Conservation (phyloP, 2,329 filamentous ascomycete genomes). For the Beauveria caledonica region DNA sequence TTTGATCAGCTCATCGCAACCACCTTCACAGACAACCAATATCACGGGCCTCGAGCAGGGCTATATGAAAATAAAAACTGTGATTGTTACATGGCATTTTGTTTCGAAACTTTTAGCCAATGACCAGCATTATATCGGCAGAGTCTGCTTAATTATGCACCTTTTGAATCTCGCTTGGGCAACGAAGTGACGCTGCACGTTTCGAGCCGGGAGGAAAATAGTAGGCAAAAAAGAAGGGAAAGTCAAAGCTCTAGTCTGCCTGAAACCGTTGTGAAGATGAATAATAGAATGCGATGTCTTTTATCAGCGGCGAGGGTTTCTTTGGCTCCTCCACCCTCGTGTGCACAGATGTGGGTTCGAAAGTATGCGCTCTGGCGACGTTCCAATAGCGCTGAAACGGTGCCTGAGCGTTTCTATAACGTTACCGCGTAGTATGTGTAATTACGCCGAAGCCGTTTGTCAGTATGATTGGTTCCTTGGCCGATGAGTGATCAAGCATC, state of each 20-base stretch:
- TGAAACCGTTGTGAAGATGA: neutral
- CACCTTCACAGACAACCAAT: neutral
- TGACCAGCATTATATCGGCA: neutral
- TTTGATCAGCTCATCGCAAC: neutral
- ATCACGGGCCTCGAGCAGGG: neutral
- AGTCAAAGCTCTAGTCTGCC: neutral
- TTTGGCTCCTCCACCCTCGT: neutral
- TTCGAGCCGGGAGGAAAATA: neutral
- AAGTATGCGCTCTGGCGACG: neutral
- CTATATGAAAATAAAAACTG: neutral
- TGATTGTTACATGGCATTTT: neutral
- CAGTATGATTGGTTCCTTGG: neutral
- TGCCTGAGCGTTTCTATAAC: neutral
- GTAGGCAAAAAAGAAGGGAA: neutral
- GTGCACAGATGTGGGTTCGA: neutral
- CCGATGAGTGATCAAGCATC: neutral
- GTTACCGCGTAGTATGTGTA: neutral
- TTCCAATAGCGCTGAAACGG: neutral
- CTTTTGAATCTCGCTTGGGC: neutral
- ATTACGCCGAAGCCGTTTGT: neutral
- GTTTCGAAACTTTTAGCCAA: neutral
- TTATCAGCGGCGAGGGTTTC: neutral
- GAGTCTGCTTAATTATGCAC: neutral
- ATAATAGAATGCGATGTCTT: neutral
- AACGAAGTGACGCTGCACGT: neutral